These are phyloP conservation scores for Lineolata rhizophorae DNA, from an alignment of 495 filamentous ascomycete genomes.

Conservation along the genomic window DNA sequence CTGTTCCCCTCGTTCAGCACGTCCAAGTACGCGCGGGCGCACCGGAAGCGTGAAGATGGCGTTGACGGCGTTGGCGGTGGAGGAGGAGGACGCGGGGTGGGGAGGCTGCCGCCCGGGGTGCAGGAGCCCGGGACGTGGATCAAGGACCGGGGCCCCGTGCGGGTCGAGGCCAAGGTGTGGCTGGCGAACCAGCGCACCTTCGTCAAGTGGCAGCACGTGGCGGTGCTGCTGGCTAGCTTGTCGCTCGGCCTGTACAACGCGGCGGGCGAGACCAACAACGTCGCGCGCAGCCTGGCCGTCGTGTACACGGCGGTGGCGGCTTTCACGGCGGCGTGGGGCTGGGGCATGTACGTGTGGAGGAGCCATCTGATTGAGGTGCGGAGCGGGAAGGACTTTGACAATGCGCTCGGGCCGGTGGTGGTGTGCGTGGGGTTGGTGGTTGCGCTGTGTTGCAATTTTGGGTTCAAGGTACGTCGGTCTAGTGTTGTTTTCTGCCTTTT, in stretches of 20 bases:
- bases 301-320: conserved; percentile 65
- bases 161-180: conserved; percentile 95
- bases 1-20: conserved; percentile 55
- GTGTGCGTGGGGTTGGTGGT: conserved; percentile 59
- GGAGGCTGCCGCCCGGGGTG: conserved; percentile 61
- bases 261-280: conserved; percentile 42
- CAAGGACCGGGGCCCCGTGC: conserved; percentile 76
- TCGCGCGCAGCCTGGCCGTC: conserved; percentile 54
- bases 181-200: conserved; percentile 95
- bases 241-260: conserved; percentile 76
- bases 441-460: conserved; percentile 72
- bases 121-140: conserved; percentile 61
- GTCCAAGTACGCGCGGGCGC: conserved; percentile 42
- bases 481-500: no score
- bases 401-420: conserved; percentile 57
- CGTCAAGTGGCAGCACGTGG: conserved; percentile 93
- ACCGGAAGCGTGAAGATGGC: conserved; percentile 16
- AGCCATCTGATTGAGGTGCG: conserved; percentile 57
- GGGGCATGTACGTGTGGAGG: conserved; percentile 53
- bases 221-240: conserved; percentile 59
- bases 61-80: no score
- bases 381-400: conserved; percentile 86
- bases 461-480: conserved; percentile 34
- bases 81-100: no score
- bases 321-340: conserved; percentile 75